Conservation (phyloP, 2,329 filamentous ascomycete genomes). For the Emergomyces orientalis region DNA sequence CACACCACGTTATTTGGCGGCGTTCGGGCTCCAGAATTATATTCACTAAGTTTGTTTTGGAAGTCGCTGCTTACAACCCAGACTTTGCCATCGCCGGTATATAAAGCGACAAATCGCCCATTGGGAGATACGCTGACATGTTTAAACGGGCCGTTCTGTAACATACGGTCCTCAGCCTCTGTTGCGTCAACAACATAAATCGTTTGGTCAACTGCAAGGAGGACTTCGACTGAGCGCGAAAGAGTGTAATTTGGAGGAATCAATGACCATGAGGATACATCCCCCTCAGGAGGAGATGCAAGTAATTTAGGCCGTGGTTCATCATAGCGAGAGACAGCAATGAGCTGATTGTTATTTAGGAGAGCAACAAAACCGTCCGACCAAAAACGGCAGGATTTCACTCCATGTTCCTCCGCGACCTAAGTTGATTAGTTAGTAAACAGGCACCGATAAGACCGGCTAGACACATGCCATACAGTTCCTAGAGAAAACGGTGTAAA, state of each 20-base stretch:
- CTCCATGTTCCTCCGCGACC: conserved; percentile 78
- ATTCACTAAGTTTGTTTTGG: conserved; percentile 82
- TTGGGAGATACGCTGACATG: conserved; percentile 88
- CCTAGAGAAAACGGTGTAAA: conserved; percentile 92
- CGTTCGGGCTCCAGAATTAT: conserved; percentile 78
- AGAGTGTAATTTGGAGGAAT: conserved; percentile 81
- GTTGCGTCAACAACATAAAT: conserved; percentile 79
- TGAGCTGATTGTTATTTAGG: conserved; percentile 74
- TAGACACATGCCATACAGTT: conserved; percentile 42
- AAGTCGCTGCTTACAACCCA: conserved; percentile 96
- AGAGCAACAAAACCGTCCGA: conserved; percentile 85
- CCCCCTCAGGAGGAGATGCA: conserved; percentile 64
- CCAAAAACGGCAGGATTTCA: conserved; percentile 87
- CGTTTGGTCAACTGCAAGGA: conserved; percentile 75
- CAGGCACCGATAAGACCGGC: not conserved
- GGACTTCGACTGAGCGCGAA: conserved; percentile 84
- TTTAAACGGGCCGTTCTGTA: conserved; percentile 85
- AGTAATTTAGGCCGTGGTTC: conserved; percentile 82
- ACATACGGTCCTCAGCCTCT: conserved; percentile 81
- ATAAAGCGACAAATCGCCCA: conserved; percentile 78
- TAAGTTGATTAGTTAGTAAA: conserved; percentile 19
- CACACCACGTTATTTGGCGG: conserved; percentile 82
- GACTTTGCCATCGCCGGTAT: conserved; percentile 72
- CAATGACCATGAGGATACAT: conserved; percentile 79
- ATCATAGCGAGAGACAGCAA: conserved; percentile 79